These are phyloP conservation scores for Tubosaeta brunneosetosa DNA, from an alignment of 768 basidiomycete genomes.

Conservation along the genomic window DNA sequence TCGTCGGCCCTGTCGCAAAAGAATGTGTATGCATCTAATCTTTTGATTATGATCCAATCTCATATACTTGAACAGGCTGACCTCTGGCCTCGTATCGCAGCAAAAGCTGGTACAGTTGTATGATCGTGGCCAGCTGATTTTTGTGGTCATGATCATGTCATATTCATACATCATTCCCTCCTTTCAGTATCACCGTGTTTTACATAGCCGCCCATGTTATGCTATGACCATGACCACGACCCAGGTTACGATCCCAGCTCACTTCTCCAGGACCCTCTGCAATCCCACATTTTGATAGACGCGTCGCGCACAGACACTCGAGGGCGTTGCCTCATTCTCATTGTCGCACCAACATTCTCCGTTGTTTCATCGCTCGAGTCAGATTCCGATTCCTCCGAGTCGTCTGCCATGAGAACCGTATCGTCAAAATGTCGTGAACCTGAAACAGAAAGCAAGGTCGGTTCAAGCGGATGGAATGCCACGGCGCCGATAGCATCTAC, in stretches of 20 bases:
- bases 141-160: conserved; percentile 10
- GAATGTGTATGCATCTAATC: conserved; percentile 74
- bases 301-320: conserved; percentile 22
- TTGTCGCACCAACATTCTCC: neutral
- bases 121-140: conserved; percentile 37
- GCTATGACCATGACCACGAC: conserved; percentile 18
- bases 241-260: neutral
- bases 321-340: conserved; percentile 9
- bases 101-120: conserved; percentile 97
- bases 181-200: conserved; percentile 9
- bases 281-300: conserved; percentile 27
- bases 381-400: conserved; percentile 11
- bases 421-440: conserved; percentile 71
- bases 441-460: conserved; percentile 59
- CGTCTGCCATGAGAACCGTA: neutral
- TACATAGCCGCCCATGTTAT: conserved; percentile 17
- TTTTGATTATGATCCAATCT: neutral
- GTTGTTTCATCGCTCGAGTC: conserved; percentile 10
- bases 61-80: conserved; percentile 58
- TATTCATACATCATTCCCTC: conserved; percentile 2
- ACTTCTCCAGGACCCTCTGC: neutral
- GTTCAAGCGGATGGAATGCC: conserved; percentile 61
- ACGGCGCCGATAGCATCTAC: conserved; percentile 73
- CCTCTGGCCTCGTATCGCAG: conserved; percentile 98
- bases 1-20: conserved; percentile 97